Percentiles rank a stretch among this genome's conserved stretches.
Evolutionary conservation across 768 basidiomycete species (phyloP).

Genomic region (Russula compacta): DNA sequence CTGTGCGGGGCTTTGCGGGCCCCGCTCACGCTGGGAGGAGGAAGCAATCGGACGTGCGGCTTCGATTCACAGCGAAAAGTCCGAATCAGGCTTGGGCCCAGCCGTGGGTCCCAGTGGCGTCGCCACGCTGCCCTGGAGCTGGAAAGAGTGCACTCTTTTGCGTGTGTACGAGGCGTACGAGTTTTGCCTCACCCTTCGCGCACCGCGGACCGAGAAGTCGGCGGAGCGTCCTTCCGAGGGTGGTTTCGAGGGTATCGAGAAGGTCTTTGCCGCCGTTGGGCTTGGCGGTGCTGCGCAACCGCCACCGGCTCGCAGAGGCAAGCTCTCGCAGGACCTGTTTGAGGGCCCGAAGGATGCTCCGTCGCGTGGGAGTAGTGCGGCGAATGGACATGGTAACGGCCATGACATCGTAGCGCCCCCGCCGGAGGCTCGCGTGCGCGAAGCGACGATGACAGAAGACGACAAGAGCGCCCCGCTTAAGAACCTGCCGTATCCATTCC

Average conservation of each 20-base stretch:
- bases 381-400: constrained; percentile 14
- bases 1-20: constrained; percentile 78
- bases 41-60: constrained; percentile 54
- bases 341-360: constrained; percentile 35
- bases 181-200: constrained; percentile 54
- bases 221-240: constrained; percentile 21
- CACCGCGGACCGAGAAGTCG: constrained; percentile 26
- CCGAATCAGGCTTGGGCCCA: constrained; percentile 20
- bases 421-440: constrained; percentile 30
- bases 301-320: constrained; percentile 42
- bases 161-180: constrained; percentile 76
- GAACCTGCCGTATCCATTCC: constrained; percentile 64
- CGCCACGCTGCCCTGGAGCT: constrained; percentile 59
- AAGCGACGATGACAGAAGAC: constrained; percentile 25
- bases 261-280: constrained; percentile 49
- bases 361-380: constrained; percentile 20
- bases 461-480: constrained; percentile 44
- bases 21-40: constrained; percentile 79
- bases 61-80: constrained; percentile 42
- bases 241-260: constrained; percentile 48
- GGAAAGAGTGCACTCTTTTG: constrained; percentile 61
- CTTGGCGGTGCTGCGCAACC: constrained; percentile 37
- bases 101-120: constrained; percentile 19
- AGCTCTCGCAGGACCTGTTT: constrained; percentile 60
- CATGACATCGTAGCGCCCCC: constrained; percentile 23